Evolutionary conservation across 352 stramenopile species (phyloP).

Genomic region (Phytophthora tentaculata): DNA sequence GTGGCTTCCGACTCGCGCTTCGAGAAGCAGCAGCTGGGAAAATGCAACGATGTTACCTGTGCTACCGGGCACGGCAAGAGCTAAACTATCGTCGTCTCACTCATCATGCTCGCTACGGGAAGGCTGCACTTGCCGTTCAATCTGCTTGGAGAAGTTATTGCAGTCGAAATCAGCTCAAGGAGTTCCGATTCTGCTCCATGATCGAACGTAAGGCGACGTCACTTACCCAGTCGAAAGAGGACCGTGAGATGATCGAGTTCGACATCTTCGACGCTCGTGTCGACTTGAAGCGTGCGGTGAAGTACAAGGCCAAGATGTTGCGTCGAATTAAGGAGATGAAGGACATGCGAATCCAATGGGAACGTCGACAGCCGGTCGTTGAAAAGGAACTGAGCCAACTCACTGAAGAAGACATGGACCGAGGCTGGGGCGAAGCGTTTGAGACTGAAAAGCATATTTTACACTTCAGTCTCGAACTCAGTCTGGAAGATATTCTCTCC

Average conservation of each 20-base stretch:
- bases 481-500: constrained; percentile 75
- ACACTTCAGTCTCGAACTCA: constrained; percentile 73
- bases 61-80: constrained; percentile 53
- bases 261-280: constrained; percentile 65
- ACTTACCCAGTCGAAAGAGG: constrained; percentile 59
- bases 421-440: constrained; percentile 82
- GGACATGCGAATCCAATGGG: constrained; percentile 82
- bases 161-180: constrained; percentile 58
- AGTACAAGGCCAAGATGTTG: constrained; percentile 78
- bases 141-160: constrained; percentile 74
- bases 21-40: constrained; percentile 43
- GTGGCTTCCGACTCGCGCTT: constrained; percentile 50
- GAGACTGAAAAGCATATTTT: constrained; percentile 79
- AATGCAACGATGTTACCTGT: constrained; percentile 72
- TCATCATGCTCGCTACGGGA: constrained; percentile 52
- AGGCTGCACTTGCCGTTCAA: constrained; percentile 69
- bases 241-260: constrained; percentile 75
- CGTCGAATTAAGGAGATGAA: constrained; percentile 80
- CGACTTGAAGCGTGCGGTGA: constrained; percentile 74
- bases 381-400: constrained; percentile 72
- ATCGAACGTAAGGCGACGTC: constrained; percentile 68
- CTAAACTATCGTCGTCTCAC: constrained; percentile 49
- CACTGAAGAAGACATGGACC: constrained; percentile 74
- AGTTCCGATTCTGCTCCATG: constrained; percentile 72
- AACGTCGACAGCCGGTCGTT: constrained; percentile 71